phyloP scores from a whole-genome alignment of 352 stramenopile genomes.

The Phytophthora palmivora region DNA sequence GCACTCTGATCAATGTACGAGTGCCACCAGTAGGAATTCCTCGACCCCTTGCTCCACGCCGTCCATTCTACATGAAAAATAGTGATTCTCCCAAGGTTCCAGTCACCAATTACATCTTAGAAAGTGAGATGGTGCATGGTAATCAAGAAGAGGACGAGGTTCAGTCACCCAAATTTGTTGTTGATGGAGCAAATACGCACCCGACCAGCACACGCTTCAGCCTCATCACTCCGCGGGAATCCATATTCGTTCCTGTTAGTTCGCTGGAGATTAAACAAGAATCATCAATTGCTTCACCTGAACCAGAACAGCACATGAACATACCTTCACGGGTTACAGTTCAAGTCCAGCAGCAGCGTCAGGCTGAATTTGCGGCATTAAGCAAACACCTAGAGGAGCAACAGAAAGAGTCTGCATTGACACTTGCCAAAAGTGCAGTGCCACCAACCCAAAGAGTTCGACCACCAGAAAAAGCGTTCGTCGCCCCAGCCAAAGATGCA shows the following conservation, averaged over 20 bases:
- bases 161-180: neutral
- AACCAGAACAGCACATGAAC: slow-evolving; percentile 17
- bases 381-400: slow-evolving; percentile 25
- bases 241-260: slow-evolving; percentile 49
- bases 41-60: slow-evolving; percentile 10
- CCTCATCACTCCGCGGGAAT: slow-evolving; percentile 54
- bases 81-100: slow-evolving; percentile 2
- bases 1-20: slow-evolving; percentile 24
- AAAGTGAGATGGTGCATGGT: neutral
- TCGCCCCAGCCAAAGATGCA: slow-evolving; percentile 9
- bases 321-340: slow-evolving; percentile 33
- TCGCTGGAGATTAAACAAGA: slow-evolving; percentile 18
- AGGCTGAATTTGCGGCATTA: slow-evolving; percentile 46
- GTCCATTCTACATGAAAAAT: slow-evolving; percentile 17
- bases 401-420: slow-evolving; percentile 7
- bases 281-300: neutral
- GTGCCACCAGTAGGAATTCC: slow-evolving; percentile 16
- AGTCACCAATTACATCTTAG: slow-evolving; percentile 1
- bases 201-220: slow-evolving; percentile 24
- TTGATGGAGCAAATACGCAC: slow-evolving; percentile 21
- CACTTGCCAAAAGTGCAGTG: neutral
- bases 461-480: slow-evolving; percentile 22
- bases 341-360: slow-evolving; percentile 53
- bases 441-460: slow-evolving; percentile 13
- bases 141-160: slow-evolving; percentile 21